A percentile compares a stretch with the other conserved stretches of the same genome.
Evolutionary conservation across 1,284 basidiomycete species (phyloP).

Genomic region (Apiotrichum laibachii): DNA sequence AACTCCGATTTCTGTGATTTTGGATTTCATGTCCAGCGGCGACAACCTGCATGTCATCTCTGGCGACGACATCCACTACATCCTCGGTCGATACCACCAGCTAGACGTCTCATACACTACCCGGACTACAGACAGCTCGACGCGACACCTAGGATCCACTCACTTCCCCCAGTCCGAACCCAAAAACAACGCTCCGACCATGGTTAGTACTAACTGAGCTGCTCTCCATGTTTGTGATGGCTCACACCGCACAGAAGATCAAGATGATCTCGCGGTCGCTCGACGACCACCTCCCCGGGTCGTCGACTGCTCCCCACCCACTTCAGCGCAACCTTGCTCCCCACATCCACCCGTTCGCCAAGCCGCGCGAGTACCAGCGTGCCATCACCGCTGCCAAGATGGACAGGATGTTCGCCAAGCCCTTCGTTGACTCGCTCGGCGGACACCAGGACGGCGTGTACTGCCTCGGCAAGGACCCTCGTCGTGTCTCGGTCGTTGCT

Average conservation of each 20-base stretch:
- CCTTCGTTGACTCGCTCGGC: constrained; percentile 85
- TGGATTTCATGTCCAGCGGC: background rate
- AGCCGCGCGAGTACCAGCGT: constrained; percentile 87
- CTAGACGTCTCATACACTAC: background rate
- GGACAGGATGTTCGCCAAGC: constrained; percentile 95
- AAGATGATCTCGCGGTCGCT: constrained; percentile 52
- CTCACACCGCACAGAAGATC: constrained; percentile 45
- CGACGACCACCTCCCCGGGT: constrained; percentile 52
- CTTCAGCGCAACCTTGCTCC: constrained; percentile 90
- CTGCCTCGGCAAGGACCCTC: constrained; percentile 73
- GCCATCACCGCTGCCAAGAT: constrained; percentile 95
- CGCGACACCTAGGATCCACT: no score
- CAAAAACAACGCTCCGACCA: background rate
- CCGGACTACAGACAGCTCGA: background rate
- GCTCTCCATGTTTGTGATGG: background rate
- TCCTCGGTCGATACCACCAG: background rate
- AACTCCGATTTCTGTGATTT: background rate
- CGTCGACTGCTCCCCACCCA: constrained; percentile 57
- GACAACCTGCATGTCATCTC: background rate
- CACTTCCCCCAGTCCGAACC: no score
- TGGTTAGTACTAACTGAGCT: constrained; percentile 4
- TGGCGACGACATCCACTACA: background rate
- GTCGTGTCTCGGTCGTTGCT: constrained; percentile 75
- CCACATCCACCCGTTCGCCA: constrained; percentile 87
- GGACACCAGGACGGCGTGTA: constrained; percentile 97